Percentiles rank a stretch among this genome's conserved stretches.
Evolutionary conservation across 2,329 filamentous ascomycete species (phyloP).

Genomic region (Phoma sp.): DNA sequence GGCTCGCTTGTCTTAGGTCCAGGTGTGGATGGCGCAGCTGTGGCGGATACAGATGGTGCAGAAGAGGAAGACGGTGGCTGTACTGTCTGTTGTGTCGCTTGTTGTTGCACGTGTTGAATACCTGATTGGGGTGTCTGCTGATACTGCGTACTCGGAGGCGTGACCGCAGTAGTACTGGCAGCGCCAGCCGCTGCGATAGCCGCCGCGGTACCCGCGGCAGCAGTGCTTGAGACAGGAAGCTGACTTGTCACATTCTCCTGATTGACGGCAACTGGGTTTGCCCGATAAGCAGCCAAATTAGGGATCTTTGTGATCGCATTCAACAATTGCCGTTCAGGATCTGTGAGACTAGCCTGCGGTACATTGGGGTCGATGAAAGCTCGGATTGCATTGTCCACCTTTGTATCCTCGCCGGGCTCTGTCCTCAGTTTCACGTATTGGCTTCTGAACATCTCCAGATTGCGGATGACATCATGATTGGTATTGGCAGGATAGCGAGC

Average conservation of each 20-base stretch:
- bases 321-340: slow-evolving; percentile 32
- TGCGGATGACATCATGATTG: slow-evolving; percentile 37
- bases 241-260: slow-evolving; percentile 16
- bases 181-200: slow-evolving; percentile 44
- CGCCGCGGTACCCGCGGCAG: slow-evolving; percentile 37
- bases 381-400: slow-evolving; percentile 43
- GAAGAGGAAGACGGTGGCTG: background rate
- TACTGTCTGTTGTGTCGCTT: background rate
- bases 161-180: slow-evolving; percentile 21
- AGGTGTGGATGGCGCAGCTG: slow-evolving; percentile 8
- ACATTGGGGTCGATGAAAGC: slow-evolving; percentile 39
- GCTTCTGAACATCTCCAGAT: slow-evolving; percentile 43
- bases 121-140: background rate
- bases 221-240: slow-evolving; percentile 18
- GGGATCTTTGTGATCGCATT: slow-evolving; percentile 33
- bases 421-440: slow-evolving; percentile 36
- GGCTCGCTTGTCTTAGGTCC: slow-evolving; percentile 21
- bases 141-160: background rate
- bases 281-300: slow-evolving; percentile 23
- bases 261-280: slow-evolving; percentile 17
- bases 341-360: slow-evolving; percentile 30
- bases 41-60: background rate
- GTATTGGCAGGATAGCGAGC: slow-evolving; percentile 40
- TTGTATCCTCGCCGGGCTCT: slow-evolving; percentile 34
- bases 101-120: background rate